A percentile compares a stretch with the other conserved stretches of the same genome.
Evolutionary conservation across 345 rosid genomes (phyloP).

Genomic region (Hirschfeldia incana): DNA sequence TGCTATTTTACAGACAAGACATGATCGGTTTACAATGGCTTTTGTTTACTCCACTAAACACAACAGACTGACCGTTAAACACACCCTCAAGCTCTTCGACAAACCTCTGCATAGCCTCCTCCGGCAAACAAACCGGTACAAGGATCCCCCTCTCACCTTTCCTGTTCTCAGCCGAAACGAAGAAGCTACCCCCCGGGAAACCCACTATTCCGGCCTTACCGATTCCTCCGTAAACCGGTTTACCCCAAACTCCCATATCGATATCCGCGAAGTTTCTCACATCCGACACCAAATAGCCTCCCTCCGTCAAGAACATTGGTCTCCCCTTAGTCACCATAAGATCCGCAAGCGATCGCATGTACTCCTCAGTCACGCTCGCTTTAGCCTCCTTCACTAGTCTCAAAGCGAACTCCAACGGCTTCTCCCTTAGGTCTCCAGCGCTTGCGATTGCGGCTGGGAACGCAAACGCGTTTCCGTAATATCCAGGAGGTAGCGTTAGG

Average conservation of each 20-base stretch:
- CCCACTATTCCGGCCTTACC: not conserved
- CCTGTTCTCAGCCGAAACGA: constrained; percentile 29
- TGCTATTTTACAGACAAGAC: constrained; percentile 20
- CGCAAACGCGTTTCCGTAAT: constrained; percentile 49
- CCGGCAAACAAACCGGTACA: constrained; percentile 53
- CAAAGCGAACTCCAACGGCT: constrained; percentile 43
- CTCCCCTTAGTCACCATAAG: constrained; percentile 50
- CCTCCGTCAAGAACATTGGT: constrained; percentile 40
- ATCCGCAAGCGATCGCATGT: constrained; percentile 53
- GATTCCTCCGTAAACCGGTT: constrained; percentile 45
- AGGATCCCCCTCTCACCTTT: constrained; percentile 48
- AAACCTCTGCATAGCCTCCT: constrained; percentile 48
- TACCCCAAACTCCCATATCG: constrained; percentile 58
- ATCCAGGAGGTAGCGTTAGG: constrained; percentile 39
- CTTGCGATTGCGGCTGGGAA: constrained; percentile 37
- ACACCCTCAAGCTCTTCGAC: constrained; percentile 40
- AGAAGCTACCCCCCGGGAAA: constrained; percentile 37
- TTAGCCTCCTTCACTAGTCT: constrained; percentile 38
- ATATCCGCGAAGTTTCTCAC: constrained; percentile 37
- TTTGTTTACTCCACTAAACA: not conserved
- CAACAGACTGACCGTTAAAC: constrained; percentile 18
- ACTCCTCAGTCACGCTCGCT: constrained; percentile 47
- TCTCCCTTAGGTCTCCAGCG: constrained; percentile 16
- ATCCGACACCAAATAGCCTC: constrained; percentile 47
- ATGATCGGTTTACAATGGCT: not conserved